Evolutionary conservation across 768 basidiomycete genomes (phyloP).

Genomic region (Cystobasidium ongulense): DNA sequence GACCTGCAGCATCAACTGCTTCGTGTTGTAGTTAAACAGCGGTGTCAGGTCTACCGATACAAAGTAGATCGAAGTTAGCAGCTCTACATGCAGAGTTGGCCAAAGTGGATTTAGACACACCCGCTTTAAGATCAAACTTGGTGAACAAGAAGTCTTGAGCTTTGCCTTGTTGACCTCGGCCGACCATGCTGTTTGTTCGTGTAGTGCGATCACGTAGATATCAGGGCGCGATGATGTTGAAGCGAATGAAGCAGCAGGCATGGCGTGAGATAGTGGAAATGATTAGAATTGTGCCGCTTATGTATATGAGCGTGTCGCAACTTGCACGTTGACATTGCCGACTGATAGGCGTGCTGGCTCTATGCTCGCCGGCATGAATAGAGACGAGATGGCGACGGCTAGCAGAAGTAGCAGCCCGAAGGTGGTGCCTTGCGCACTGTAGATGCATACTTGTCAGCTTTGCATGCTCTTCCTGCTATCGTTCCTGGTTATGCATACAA

Average conservation of each 20-base stretch:
- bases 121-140: constrained; percentile 71
- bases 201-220: not conserved
- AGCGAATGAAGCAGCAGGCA: not conserved
- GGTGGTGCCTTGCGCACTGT: constrained; percentile 68
- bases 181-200: constrained; percentile 17
- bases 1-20: constrained; percentile 80
- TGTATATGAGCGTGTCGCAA: not conserved
- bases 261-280: too few relatives aligned
- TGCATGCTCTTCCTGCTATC: not conserved
- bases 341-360: constrained; percentile 54
- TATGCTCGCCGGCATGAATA: constrained; percentile 46
- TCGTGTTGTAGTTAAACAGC: constrained; percentile 93
- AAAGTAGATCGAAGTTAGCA: not conserved
- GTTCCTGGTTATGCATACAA: not conserved
- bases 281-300: too few relatives aligned
- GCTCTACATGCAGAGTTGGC: constrained; percentile 11
- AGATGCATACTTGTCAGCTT: constrained; percentile 39
- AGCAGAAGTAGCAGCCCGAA: constrained; percentile 48
- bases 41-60: constrained; percentile 61
- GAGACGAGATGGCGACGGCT: constrained; percentile 35
- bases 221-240: not conserved
- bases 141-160: constrained; percentile 71
- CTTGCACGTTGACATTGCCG: constrained; percentile 65
- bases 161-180: constrained; percentile 43
- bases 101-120: too few relatives aligned